A percentile compares a stretch with the other conserved stretches of the same genome.
Evolutionary conservation across 352 stramenopile species (phyloP).

Genomic region (Pythium sp.): DNA sequence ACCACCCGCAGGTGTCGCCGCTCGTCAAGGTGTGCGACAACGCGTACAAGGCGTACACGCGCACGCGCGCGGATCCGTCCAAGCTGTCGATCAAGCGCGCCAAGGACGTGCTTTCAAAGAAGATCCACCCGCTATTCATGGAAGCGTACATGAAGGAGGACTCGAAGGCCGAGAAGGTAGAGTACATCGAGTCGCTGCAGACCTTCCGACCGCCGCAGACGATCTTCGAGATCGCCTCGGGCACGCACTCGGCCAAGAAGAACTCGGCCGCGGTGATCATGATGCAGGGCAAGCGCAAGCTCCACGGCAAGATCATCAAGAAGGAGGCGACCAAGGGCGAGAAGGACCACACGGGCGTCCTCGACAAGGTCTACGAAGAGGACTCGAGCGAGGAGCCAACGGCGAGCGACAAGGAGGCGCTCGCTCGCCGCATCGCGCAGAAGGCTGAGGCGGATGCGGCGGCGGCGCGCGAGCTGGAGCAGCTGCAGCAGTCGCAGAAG

Average conservation of each 20-base stretch:
- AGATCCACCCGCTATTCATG: slow-evolving; percentile 91
- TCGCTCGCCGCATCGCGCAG: slow-evolving; percentile 5
- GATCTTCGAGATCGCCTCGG: slow-evolving; percentile 94
- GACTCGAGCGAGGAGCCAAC: slow-evolving; percentile 22
- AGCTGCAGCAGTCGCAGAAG: slow-evolving; percentile 30
- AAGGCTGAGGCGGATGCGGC: slow-evolving; percentile 13
- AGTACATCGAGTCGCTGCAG: slow-evolving; percentile 91
- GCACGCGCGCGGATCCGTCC: slow-evolving; percentile 94
- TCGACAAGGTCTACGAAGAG: slow-evolving; percentile 40
- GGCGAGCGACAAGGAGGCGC: slow-evolving; percentile 24
- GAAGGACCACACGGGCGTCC: slow-evolving; percentile 21
- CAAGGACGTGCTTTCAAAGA: slow-evolving; percentile 91
- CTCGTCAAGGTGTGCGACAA: slow-evolving; percentile 93
- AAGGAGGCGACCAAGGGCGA: slow-evolving; percentile 63
- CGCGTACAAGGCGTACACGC: slow-evolving; percentile 97
- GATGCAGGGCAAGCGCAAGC: slow-evolving; percentile 86
- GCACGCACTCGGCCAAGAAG: slow-evolving; percentile 75
- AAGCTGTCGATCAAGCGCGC: slow-evolving; percentile 93
- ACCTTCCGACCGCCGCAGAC: slow-evolving; percentile 94
- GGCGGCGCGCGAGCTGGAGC: slow-evolving; percentile 3
- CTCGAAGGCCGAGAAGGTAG: slow-evolving; percentile 69
- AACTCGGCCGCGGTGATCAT: slow-evolving; percentile 71
- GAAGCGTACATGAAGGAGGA: slow-evolving; percentile 86
- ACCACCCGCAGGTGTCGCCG: slow-evolving; percentile 65
- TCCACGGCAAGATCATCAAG: slow-evolving; percentile 85